Evolutionary conservation across 2,329 filamentous ascomycete species (phyloP).

Genomic region (Fusarium chuoi): DNA sequence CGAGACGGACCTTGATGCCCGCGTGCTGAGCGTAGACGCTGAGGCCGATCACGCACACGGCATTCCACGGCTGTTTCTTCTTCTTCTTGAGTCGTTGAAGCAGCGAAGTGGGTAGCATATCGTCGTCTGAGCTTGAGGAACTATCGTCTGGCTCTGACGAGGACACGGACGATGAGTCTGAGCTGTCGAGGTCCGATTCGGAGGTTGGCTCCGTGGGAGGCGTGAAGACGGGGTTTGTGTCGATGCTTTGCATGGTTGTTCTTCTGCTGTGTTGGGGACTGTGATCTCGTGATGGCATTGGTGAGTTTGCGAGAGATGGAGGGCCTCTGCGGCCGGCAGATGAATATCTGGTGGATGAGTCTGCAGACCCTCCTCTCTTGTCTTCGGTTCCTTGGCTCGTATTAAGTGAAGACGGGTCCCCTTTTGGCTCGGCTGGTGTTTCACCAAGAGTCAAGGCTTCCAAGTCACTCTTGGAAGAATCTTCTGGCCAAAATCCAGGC

Average conservation of each 20-base stretch:
- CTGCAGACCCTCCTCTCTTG: conserved; percentile 4
- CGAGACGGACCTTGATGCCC: conserved; percentile 49
- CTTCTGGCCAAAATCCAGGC: conserved; percentile 36
- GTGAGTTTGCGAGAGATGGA: conserved; percentile 1
- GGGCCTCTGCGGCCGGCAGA: not conserved
- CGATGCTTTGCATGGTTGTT: conserved; percentile 21
- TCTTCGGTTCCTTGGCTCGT: conserved; percentile 12
- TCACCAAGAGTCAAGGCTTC: conserved; percentile 16
- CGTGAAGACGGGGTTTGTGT: conserved; percentile 25
- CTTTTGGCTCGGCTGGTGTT: not conserved
- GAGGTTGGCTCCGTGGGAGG: conserved; percentile 23
- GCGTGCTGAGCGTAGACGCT: conserved; percentile 53
- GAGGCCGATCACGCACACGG: conserved; percentile 54
- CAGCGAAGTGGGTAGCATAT: not conserved
- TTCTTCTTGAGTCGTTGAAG: not conserved
- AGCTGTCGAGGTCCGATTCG: conserved; percentile 21
- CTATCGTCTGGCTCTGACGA: conserved; percentile 36
- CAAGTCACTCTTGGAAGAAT: conserved; percentile 31
- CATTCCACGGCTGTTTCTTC: conserved; percentile 51
- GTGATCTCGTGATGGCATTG: not conserved
- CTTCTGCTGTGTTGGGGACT: conserved; percentile 8
- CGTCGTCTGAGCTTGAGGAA: conserved; percentile 39
- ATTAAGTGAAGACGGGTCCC: conserved; percentile 8
- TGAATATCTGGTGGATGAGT: not conserved
- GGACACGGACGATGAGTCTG: conserved; percentile 39